Conservation (phyloP, 345 rosid genomes). For the Lepidium sativum region DNA sequence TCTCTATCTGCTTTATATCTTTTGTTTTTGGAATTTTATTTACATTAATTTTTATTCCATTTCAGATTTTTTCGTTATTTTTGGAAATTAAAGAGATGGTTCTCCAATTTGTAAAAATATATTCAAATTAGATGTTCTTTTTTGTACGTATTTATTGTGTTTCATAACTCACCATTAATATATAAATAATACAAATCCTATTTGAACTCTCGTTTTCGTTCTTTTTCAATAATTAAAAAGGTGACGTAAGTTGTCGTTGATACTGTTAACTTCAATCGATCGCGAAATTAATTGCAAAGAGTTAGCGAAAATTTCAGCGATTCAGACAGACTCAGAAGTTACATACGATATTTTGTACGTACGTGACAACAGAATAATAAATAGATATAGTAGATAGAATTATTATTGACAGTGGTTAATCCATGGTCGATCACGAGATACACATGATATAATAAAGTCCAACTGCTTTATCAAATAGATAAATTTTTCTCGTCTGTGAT, state of each 20-base stretch:
- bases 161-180: not conserved
- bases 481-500: not conserved
- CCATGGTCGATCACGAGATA: slow-evolving; percentile 32
- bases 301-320: slow-evolving; percentile 23
- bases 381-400: slow-evolving; percentile 26
- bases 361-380: slow-evolving; percentile 21
- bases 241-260: slow-evolving; percentile 15
- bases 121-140: not conserved
- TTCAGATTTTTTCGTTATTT: slow-evolving; percentile 20
- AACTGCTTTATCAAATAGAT: slow-evolving; percentile 10
- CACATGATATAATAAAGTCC: slow-evolving; percentile 30
- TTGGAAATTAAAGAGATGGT: slow-evolving; percentile 17
- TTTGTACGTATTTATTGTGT: slow-evolving; percentile 9
- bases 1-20: slow-evolving; percentile 19
- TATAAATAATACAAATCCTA: slow-evolving; percentile 9
- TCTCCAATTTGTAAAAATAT: slow-evolving; percentile 8
- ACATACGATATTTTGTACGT: slow-evolving; percentile 11
- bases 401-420: slow-evolving; percentile 28
- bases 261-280: slow-evolving; percentile 18
- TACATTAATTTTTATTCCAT: slow-evolving; percentile 26
- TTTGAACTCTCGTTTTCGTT: slow-evolving; percentile 3
- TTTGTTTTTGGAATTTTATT: slow-evolving; percentile 20
- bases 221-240: slow-evolving; percentile 16
- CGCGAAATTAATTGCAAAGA: slow-evolving; percentile 15
- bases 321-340: slow-evolving; percentile 21